A percentile compares a stretch with the other conserved stretches of the same genome.
phyloP scores from a whole-genome alignment of 2,329 filamentous ascomycete species.

The Colletotrichum sp. region DNA sequence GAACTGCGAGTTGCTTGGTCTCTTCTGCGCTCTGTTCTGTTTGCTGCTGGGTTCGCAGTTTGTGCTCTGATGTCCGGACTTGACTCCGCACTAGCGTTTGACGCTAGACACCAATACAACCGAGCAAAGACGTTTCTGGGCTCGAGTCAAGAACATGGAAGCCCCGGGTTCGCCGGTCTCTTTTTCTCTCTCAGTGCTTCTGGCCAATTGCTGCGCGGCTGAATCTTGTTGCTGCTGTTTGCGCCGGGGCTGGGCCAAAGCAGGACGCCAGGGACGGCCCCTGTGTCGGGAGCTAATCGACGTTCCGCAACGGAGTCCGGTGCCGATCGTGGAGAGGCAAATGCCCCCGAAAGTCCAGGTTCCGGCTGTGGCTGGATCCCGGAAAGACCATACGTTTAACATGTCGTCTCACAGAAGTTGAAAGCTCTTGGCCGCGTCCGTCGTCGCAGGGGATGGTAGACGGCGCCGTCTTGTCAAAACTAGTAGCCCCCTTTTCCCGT shows the following conservation, averaged over 20 bases:
- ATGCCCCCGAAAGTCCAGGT: not conserved
- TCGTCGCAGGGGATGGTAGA: not conserved
- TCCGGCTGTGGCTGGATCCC: not conserved
- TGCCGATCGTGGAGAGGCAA: constrained; percentile 13
- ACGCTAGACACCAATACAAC: constrained; percentile 11
- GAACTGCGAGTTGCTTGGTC: constrained; percentile 12
- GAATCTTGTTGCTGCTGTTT: not conserved
- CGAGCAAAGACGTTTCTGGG: constrained; percentile 7
- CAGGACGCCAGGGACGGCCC: constrained; percentile 2
- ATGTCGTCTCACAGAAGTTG: not conserved
- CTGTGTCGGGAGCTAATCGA: constrained; percentile 16
- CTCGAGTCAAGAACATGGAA: not conserved
- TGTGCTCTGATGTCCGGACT: constrained; percentile 17
- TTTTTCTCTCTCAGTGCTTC: not conserved
- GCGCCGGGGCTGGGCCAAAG: not conserved
- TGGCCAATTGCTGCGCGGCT: not conserved
- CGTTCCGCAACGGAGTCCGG: constrained; percentile 13
- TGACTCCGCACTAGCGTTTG: constrained; percentile 19
- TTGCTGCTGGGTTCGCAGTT: not conserved
- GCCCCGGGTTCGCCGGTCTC: not conserved
- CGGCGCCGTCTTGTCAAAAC: not conserved
- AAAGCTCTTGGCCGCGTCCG: not conserved
- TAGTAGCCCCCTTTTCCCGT: not conserved
- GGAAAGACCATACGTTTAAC: not conserved
- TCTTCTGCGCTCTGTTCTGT: not conserved